These are phyloP conservation scores for Melanomma pulvis-pyrius DNA, from an alignment of 495 filamentous ascomycete genomes.

Conservation along the genomic window DNA sequence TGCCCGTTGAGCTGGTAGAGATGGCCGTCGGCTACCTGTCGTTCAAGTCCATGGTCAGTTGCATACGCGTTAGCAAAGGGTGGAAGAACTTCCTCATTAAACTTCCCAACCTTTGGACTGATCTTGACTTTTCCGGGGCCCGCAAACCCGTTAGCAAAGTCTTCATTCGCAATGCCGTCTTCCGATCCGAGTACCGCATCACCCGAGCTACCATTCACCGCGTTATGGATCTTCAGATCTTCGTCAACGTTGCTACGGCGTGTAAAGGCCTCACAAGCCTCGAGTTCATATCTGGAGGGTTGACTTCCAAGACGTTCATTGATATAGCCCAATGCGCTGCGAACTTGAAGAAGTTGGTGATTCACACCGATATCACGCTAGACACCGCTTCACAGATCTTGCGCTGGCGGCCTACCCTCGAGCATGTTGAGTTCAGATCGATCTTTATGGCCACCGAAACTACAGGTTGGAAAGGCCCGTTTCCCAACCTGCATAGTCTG, in stretches of 20 bases:
- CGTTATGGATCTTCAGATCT: constrained; percentile 44
- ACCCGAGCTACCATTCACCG: constrained; percentile 48
- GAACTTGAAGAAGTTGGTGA: constrained; percentile 49
- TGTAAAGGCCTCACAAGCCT: constrained; percentile 36
- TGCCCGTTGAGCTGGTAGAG: constrained; percentile 43
- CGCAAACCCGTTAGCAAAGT: constrained; percentile 46
- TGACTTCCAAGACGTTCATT: constrained; percentile 28
- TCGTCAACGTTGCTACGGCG: constrained; percentile 34
- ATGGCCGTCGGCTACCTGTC: constrained; percentile 42
- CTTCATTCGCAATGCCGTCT: constrained; percentile 52
- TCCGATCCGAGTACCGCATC: constrained; percentile 43
- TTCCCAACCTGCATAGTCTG: constrained; percentile 20
- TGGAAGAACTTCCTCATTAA: constrained; percentile 56
- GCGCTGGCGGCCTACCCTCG: constrained; percentile 47
- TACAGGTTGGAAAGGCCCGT: constrained; percentile 18
- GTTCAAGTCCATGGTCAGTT: constrained; percentile 42
- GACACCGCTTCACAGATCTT: constrained; percentile 48
- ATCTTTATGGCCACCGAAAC: not conserved
- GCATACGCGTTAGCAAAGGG: constrained; percentile 56
- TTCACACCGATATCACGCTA: constrained; percentile 47
- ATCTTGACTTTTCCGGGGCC: constrained; percentile 55
- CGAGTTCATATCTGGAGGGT: constrained; percentile 25
- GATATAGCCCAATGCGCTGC: constrained; percentile 34
- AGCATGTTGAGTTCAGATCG: constrained; percentile 47
- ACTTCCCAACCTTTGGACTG: constrained; percentile 52